Conservation (phyloP, 129 eudicot species). For the Scalesia atractyloides region DNA sequence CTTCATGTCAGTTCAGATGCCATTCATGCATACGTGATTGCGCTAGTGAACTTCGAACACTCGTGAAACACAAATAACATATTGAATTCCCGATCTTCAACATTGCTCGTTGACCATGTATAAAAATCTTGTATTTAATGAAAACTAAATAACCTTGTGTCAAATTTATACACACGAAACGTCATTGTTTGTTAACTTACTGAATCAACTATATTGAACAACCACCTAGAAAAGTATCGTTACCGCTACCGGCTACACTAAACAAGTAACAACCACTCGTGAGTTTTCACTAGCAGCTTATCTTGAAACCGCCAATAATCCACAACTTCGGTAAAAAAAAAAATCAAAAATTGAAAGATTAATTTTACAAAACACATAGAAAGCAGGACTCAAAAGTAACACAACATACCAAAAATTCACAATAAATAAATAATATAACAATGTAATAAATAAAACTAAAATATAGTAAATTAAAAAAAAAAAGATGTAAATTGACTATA, state of each 20-base stretch:
- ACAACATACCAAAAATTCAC: not conserved
- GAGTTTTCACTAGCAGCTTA: too few relatives aligned
- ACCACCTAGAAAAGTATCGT: too few relatives aligned
- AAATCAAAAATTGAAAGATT: not conserved
- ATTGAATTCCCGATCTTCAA: not conserved
- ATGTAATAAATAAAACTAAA: not conserved
- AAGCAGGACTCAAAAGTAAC: not conserved
- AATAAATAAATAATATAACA: not conserved
- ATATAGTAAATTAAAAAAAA: not conserved
- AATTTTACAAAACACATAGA: not conserved
- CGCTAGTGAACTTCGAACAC: not conserved
- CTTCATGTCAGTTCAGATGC: not conserved
- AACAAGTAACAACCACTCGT: too few relatives aligned
- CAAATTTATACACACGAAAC: too few relatives aligned
- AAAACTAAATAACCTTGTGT: too few relatives aligned
- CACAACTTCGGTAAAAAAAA: not conserved
- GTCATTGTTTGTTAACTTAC: too few relatives aligned
- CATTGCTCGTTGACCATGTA: not conserved
- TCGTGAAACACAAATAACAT: not conserved
- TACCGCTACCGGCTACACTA: too few relatives aligned
- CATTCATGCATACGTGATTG: not conserved
- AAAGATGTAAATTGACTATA: slow-evolving; percentile 26
- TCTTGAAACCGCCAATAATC: too few relatives aligned
- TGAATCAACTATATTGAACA: too few relatives aligned
- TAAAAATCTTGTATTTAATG: not conserved